Base-by-base conservation (phyloP, 1,284 basidiomycete species). In the Ceratobasidium papillatum region DNA sequence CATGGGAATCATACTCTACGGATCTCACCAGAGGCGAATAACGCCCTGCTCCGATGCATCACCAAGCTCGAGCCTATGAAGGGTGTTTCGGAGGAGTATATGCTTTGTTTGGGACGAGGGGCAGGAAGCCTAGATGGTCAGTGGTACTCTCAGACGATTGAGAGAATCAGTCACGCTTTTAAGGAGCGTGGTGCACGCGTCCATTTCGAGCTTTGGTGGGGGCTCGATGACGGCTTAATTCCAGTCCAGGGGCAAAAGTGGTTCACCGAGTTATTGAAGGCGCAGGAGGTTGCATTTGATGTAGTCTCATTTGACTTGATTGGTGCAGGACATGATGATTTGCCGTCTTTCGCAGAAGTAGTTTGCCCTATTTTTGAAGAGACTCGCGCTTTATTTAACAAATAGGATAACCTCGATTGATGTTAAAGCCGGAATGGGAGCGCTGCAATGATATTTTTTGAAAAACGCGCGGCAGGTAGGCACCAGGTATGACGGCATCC, bases 1-100 rank as follows among this genome's bases (percentile, higher is more conserved):
- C 69, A 72, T n/a, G 32, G 43, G 30, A 61, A 61, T 19, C 69
- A 72, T 30, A 62, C 34, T 30, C 32, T 72, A 4, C 56, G 51
- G 45, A 51, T 72, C 30, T 14, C 69, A 12, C 22, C 17, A 19
- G 12, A 38, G 0, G 34, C 32, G n/a, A 61, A 62, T 25, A n/a
- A 27, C 22, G 69, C 69, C 4, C 11, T 72, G n/a, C 32, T 72
- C 17, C 8, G 12, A 25, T 61, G 56, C 34, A 22, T 62, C 22
- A 51, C 45, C 11, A 72, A 61, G 43, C 69, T 58, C 58, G 69
- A 72, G 41, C n/a, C 69, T 3, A 72, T 61, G 30, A 56, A 72
- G 58, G 69, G 69, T 12, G 69, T 72, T 36, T 72, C 69, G 34
- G 69, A 72, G 17, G 69, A 72, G n/a, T 72, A 59, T 62, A 49